Evolutionary conservation across 148 eudicot species (phyloP), one percentile per base, ranked within the genome.

Genomic region (Tetragonia tetragonoides): DNA sequence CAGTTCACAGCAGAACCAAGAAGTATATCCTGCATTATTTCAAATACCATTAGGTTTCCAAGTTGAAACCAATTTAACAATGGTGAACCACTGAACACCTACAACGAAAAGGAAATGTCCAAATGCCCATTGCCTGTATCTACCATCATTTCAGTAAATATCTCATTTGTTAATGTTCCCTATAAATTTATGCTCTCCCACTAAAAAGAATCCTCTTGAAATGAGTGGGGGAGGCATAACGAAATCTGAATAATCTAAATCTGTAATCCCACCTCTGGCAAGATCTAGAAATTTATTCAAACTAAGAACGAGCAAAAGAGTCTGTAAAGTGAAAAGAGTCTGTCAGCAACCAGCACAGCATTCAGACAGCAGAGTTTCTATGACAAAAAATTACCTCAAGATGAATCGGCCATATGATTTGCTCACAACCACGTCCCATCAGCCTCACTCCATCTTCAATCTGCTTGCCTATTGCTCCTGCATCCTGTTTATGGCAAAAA

Each of bases 391-490:
- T 79, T 85, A 93, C 99, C 99, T 95, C 99, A 34, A 93, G 83
- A 90, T 95, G 99, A 87, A 95, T 90, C 14, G 99, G 99, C 99
- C 99, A 95, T 41, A 75, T 44, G 38, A 95, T 88, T 23, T 89
- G 86, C 75, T 95, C 97, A 71, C 86, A 71, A 64, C 99, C 99
- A 67, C 97, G 99, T 78, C 93, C 99, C 99, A 93, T 93, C 83
- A 95, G 79, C 81, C 97, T 85, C 47, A 91, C 99, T 72, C 99
- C 99, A 83, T 95, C 99, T 84, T 78, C 80, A 81, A 95, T 93
- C 80, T 91, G 94, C 87, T 95, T 95, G 51, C 99, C 97, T 74
- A 93, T 81, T n/a, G 99, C 99, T 64, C 97, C 91, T 6, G 87
- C 66, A 75, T 95, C 97, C 97, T 95, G 79, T 82, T 38, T 17